Evolutionary conservation across 106 monocot genomes (phyloP), one percentile per base, ranked within the genome.

Genomic region (Platanthera zijinensis): DNA sequence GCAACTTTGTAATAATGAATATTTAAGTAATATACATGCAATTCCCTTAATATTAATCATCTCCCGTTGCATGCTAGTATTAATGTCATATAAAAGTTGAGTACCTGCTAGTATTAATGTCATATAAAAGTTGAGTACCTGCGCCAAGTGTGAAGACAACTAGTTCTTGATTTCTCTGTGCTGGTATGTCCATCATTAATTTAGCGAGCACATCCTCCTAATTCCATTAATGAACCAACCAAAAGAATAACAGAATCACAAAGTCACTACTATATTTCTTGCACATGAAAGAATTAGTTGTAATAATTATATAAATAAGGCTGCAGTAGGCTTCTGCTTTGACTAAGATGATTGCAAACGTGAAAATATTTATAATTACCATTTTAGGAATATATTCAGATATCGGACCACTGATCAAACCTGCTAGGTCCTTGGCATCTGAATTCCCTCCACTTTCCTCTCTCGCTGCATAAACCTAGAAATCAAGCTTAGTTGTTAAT

Each of bases 341-440:
- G 18, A 61, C 14, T n/a, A 1, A 62, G 18, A 22, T 52, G 12
- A 52, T 22, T 47, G 19, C 9, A 47, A 10, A 61, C 8, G 19
- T 47, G 10, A 46, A 10, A 67, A 17, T 28, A 28, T 57, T 46
- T 64, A 30, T 76, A 10, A 30, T 8, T 80, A 86, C 86, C 82
- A 86, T 45, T 76, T 54, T 57, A 72, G 76, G 76, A 70, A 86
- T 83, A 52, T 86, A 86, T 74, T 86, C 80, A 52, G 80, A 54
- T 69, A 80, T 74, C 69, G 82, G 79, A 39, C 77, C 82, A 46
- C n/a, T 57, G 19, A 86, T 80, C 57, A 56, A 51, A 77, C 50
- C 63, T 57, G 80, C 79, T 12, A 86, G 59, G 14, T 80, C 77
- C 73, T 56, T 74, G 22, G 69, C 86, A 77, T 51, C 28, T 18